These are phyloP conservation scores for Circinella minor DNA, from an alignment of 371 early-diverging fungal species.

Conservation along the genomic window DNA sequence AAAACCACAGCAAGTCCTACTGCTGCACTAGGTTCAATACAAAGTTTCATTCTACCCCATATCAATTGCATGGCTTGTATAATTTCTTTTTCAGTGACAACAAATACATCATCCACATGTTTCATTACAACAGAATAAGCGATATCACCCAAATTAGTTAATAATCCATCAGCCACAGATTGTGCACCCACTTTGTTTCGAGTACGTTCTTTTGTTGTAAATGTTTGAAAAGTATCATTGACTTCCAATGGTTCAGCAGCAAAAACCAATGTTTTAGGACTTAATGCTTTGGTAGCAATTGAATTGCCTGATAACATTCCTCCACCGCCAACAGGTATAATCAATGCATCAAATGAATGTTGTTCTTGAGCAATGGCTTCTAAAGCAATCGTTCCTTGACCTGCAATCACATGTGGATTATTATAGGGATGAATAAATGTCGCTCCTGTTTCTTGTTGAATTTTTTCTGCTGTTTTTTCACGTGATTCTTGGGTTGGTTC, in stretches of 20 bases:
- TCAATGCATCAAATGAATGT: conserved; percentile 46
- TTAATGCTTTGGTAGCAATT: conserved; percentile 47
- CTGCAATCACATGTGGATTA: conserved; percentile 79
- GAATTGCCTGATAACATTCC: conserved; percentile 64
- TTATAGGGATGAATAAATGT: conserved; percentile 54
- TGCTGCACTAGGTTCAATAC: conserved; percentile 61
- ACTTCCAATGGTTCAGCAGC: conserved; percentile 56
- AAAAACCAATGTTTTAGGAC: conserved; percentile 44
- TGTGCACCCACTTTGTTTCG: conserved; percentile 20
- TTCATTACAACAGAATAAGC: conserved; percentile 49
- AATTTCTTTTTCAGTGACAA: conserved; percentile 59
- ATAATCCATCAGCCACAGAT: conserved; percentile 50
- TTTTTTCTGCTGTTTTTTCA: conserved; percentile 32
- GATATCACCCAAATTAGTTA: conserved; percentile 46
- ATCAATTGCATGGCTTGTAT: conserved; percentile 53
- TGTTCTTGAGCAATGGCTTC: conserved; percentile 53
- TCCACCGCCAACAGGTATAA: conserved; percentile 63
- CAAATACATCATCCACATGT: conserved; percentile 56
- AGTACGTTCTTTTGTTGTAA: conserved; percentile 14
- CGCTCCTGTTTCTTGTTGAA: conserved; percentile 38
- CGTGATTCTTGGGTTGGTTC: conserved; percentile 37
- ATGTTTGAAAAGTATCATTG: conserved; percentile 44
- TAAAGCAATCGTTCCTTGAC: conserved; percentile 82
- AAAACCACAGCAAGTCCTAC: conserved; percentile 56
- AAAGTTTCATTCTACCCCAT: conserved; percentile 56